phyloP scores from a whole-genome alignment of 78 protist species.

The Dictyostelium capitatum region DNA sequence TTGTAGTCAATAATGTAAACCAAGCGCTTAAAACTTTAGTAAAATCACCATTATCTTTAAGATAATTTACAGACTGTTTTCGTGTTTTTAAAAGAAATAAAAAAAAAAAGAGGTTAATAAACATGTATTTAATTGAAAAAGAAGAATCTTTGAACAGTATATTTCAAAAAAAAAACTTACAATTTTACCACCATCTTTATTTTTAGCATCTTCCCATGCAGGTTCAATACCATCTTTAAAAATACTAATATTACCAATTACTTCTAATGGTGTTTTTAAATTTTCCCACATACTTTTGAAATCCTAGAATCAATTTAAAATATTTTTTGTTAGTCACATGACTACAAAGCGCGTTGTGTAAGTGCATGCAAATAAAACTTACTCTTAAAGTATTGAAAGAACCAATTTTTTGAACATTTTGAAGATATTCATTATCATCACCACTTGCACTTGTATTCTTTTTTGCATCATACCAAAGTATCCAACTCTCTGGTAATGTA shows the following conservation, averaged over 20 bases:
- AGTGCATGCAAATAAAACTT: neutral
- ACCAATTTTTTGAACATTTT: slow-evolving; percentile 54
- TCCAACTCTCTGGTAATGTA: slow-evolving; percentile 43
- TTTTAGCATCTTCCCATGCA: slow-evolving; percentile 71
- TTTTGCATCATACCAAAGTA: slow-evolving; percentile 44
- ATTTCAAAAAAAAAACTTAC: slow-evolving; percentile 33
- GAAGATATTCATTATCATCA: slow-evolving; percentile 59
- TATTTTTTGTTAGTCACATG: neutral
- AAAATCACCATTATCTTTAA: slow-evolving; percentile 61
- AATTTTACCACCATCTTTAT: slow-evolving; percentile 79
- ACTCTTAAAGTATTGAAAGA: slow-evolving; percentile 45
- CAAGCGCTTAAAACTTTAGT: slow-evolving; percentile 49
- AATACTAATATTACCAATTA: slow-evolving; percentile 56
- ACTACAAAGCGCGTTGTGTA: no score
- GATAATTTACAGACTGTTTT: slow-evolving; percentile 72
- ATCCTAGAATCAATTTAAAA: neutral
- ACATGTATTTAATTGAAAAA: neutral
- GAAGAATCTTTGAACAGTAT: no score
- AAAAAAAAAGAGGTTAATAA: neutral
- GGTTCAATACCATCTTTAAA: slow-evolving; percentile 79
- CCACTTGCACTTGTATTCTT: neutral
- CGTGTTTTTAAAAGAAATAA: neutral
- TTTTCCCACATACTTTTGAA: slow-evolving; percentile 31
- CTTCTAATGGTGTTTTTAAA: slow-evolving; percentile 48
- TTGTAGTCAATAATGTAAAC: slow-evolving; percentile 66